Percentiles rank a stretch among this genome's conserved stretches.
These are phyloP conservation scores for Scutellaria baicalensis DNA, from an alignment of 257 asterid species.

Conservation along the genomic window DNA sequence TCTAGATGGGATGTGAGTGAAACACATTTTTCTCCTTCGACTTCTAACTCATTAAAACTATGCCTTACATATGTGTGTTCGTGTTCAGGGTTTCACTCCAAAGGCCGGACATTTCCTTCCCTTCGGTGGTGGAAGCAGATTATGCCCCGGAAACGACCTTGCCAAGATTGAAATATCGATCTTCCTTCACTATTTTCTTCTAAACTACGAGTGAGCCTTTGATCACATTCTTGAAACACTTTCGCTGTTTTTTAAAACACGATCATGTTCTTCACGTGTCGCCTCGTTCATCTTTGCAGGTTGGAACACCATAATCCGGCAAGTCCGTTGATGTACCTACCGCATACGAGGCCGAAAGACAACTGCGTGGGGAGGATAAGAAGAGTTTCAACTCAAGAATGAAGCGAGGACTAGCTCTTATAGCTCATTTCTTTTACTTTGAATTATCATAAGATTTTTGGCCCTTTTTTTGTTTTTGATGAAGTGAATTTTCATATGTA, in stretches of 20 bases:
- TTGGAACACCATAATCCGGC: constrained; percentile 45
- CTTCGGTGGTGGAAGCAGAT: constrained; percentile 80
- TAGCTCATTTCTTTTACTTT: background rate
- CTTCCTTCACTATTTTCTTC: constrained; percentile 79
- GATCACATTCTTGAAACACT: no score
- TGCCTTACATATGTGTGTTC: background rate
- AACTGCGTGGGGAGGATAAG: constrained; percentile 60
- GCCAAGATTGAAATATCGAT: constrained; percentile 82
- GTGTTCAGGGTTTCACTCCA: constrained; percentile 45
- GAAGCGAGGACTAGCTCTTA: background rate
- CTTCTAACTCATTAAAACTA: no score
- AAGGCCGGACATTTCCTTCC: constrained; percentile 83
- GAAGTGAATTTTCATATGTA: background rate
- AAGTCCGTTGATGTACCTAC: constrained; percentile 60
- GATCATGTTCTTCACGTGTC: background rate
- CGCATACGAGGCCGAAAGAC: constrained; percentile 83
- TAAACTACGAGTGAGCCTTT: constrained; percentile 54
- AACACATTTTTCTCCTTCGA: background rate
- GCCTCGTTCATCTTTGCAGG: constrained; percentile 24
- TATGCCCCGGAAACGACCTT: constrained; percentile 92
- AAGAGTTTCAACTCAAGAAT: constrained; percentile 23
- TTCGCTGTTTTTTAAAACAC: background rate
- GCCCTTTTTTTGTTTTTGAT: background rate
- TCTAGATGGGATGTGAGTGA: constrained; percentile 90
- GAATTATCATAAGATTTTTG: background rate